These are phyloP conservation scores for Lepraria neglecta DNA, from an alignment of 495 filamentous ascomycete species.

Conservation along the genomic window DNA sequence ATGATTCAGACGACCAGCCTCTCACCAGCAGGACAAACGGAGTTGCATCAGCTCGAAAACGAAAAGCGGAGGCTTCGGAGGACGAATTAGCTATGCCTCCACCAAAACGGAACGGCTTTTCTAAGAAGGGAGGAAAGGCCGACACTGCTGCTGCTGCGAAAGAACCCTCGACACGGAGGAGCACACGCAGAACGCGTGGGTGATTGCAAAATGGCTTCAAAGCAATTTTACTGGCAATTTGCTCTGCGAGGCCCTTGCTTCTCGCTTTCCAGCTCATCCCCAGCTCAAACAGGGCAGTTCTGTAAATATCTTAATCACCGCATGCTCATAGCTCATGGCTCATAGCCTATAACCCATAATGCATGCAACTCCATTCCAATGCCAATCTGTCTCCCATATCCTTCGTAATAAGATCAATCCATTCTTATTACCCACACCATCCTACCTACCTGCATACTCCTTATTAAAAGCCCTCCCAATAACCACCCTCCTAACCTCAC, in stretches of 20 bases:
- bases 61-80: neutral
- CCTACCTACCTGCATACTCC: slow-evolving; percentile 53
- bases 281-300: neutral
- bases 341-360: neutral
- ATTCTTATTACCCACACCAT: neutral
- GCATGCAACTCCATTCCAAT: neutral
- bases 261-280: neutral
- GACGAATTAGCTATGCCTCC: neutral
- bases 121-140: neutral
- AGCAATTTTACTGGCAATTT: too few species aligned
- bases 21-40: neutral
- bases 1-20: neutral
- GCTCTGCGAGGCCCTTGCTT: too few species aligned
- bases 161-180: neutral
- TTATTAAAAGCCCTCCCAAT: slow-evolving; percentile 93
- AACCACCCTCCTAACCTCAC: slow-evolving; percentile 88
- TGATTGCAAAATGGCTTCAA: neutral
- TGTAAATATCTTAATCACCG: neutral
- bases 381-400: neutral
- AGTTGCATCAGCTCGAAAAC: neutral
- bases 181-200: neutral
- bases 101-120: neutral
- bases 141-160: neutral
- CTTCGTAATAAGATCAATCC: neutral
- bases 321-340: neutral